Conservation (phyloP, 768 basidiomycete species). For the Lepiota venenata region DNA sequence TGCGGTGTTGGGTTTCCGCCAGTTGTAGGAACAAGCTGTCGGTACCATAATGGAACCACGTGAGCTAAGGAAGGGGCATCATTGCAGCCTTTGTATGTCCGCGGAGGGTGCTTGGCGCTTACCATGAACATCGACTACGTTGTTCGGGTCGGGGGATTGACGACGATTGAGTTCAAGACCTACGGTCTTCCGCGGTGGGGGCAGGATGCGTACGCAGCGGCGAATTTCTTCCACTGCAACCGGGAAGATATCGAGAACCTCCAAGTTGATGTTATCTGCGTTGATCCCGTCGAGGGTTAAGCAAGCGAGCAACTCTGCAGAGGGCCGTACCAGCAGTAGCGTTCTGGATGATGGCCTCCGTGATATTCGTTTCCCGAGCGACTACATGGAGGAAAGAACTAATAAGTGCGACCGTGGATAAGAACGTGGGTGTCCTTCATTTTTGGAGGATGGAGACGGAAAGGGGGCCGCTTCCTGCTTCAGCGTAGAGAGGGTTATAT, state of each 20-base stretch:
- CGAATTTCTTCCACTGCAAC: slow-evolving; percentile 23
- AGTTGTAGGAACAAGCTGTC: slow-evolving; percentile 22
- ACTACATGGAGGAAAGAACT: background rate
- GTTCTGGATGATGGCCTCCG: slow-evolving; percentile 22
- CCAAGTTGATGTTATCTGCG: slow-evolving; percentile 28
- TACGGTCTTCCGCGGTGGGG: slow-evolving; percentile 15
- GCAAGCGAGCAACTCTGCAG: background rate
- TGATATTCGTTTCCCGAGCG: slow-evolving; percentile 19
- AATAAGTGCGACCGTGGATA: slow-evolving; percentile 4
- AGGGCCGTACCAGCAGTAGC: slow-evolving; percentile 24
- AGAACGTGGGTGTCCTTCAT: slow-evolving; percentile 28
- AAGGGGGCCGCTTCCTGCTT: background rate
- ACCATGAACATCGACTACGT: slow-evolving; percentile 29
- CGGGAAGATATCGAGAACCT: slow-evolving; percentile 17
- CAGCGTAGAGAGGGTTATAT: no score
- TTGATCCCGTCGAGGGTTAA: no score
- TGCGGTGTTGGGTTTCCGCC: slow-evolving; percentile 27
- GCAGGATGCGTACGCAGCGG: slow-evolving; percentile 13
- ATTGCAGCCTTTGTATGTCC: no score
- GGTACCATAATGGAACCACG: slow-evolving; percentile 30
- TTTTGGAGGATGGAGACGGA: slow-evolving; percentile 20
- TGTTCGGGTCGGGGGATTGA: background rate
- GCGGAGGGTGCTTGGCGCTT: background rate
- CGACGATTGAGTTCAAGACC: background rate
- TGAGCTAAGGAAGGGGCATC: slow-evolving; percentile 19